These are phyloP conservation scores for Bipolaris cookei DNA, from an alignment of 2,329 filamentous ascomycete genomes.

Conservation along the genomic window DNA sequence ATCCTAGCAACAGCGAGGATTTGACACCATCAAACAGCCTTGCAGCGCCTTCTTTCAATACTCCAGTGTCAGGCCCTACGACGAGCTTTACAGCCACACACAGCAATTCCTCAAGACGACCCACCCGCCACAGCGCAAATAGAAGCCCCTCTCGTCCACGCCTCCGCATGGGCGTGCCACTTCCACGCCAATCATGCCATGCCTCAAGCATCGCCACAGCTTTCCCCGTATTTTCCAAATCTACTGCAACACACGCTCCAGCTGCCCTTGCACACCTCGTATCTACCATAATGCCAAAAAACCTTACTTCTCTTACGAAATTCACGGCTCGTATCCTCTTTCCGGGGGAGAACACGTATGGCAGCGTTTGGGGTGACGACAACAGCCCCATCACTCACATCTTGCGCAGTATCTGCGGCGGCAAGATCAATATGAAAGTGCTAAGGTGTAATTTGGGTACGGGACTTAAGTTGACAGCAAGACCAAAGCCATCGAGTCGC, in stretches of 20 bases:
- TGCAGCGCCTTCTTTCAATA: slow-evolving; percentile 15
- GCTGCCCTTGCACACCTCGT: slow-evolving; percentile 43
- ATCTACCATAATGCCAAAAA: slow-evolving; percentile 38
- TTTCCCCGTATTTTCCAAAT: slow-evolving; percentile 24
- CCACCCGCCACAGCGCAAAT: slow-evolving; percentile 5
- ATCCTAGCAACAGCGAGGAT: slow-evolving; percentile 16
- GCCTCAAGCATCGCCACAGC: neutral
- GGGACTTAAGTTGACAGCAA: slow-evolving; percentile 21
- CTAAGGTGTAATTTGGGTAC: slow-evolving; percentile 24
- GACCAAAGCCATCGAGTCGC: slow-evolving; percentile 24
- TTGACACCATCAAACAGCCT: slow-evolving; percentile 26
- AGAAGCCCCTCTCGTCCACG: slow-evolving; percentile 20
- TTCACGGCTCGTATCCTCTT: slow-evolving; percentile 52
- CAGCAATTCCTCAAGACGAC: slow-evolving; percentile 1
- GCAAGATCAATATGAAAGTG: slow-evolving; percentile 42
- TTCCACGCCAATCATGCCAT: neutral
- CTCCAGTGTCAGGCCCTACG: slow-evolving; percentile 7
- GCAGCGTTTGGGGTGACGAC: slow-evolving; percentile 50
- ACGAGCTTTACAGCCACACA: slow-evolving; percentile 1
- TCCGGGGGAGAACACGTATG: slow-evolving; percentile 48
- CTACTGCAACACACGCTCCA: slow-evolving; percentile 28
- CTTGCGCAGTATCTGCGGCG: slow-evolving; percentile 47
- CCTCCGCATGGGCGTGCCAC: slow-evolving; percentile 25
- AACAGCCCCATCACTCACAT: slow-evolving; percentile 46
- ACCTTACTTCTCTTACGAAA: slow-evolving; percentile 28